phyloP scores from a whole-genome alignment of 2,329 filamentous ascomycete genomes.

The Huntiella moniliformis region DNA sequence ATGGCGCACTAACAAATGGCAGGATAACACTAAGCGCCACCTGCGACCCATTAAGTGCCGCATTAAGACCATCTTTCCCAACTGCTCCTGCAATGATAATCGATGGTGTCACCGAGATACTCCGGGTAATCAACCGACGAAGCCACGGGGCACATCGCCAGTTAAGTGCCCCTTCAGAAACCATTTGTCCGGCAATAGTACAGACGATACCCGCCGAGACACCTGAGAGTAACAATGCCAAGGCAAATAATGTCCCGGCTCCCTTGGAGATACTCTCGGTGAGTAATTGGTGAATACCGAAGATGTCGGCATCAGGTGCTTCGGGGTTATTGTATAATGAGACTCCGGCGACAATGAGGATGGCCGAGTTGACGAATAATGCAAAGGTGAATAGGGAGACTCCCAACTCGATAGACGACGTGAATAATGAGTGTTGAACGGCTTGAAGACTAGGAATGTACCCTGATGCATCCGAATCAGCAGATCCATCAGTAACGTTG shows the following conservation, averaged over 20 bases:
- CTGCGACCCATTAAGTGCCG: slow-evolving; percentile 57
- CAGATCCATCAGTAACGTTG: slow-evolving; percentile 12
- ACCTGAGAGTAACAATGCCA: slow-evolving; percentile 63
- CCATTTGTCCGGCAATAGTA: slow-evolving; percentile 80
- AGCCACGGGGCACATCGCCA: slow-evolving; percentile 64
- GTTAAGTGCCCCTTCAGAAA: slow-evolving; percentile 62
- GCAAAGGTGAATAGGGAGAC: slow-evolving; percentile 66
- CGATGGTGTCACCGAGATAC: slow-evolving; percentile 62
- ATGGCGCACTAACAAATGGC: slow-evolving; percentile 63
- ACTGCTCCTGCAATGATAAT: slow-evolving; percentile 71
- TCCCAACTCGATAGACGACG: slow-evolving; percentile 51
- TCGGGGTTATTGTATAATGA: slow-evolving; percentile 46
- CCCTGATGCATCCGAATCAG: slow-evolving; percentile 28
- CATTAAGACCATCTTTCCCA: slow-evolving; percentile 49
- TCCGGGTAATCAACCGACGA: slow-evolving; percentile 56
- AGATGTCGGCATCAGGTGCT: slow-evolving; percentile 56
- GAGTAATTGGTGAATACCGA: slow-evolving; percentile 61
- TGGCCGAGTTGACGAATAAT: slow-evolving; percentile 67
- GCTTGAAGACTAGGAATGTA: slow-evolving; percentile 55
- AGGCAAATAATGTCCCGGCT: slow-evolving; percentile 67
- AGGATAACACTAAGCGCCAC: slow-evolving; percentile 62
- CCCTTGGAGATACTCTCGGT: slow-evolving; percentile 48
- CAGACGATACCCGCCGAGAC: slow-evolving; percentile 71
- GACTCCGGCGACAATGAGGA: slow-evolving; percentile 64
- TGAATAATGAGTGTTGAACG: slow-evolving; percentile 56